These are phyloP conservation scores for Dalbergia cochinchinensis DNA, from an alignment of 306 rosid genomes.

Conservation along the genomic window DNA sequence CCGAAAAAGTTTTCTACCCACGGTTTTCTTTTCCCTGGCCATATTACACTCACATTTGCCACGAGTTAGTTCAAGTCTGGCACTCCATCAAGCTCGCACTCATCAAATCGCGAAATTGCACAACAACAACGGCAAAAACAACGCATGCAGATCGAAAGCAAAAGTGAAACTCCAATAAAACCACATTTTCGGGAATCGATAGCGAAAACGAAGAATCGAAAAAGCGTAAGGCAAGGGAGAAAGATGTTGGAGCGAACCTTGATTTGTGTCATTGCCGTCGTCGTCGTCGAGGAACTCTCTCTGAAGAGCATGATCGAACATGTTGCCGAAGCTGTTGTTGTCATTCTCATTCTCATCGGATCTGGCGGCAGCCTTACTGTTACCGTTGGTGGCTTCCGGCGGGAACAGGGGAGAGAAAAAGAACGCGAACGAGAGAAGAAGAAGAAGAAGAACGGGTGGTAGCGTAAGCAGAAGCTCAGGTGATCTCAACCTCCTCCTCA, in stretches of 20 bases:
- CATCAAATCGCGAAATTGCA: constrained; percentile 18
- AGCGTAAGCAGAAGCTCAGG: neutral
- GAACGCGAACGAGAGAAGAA: constrained; percentile 51
- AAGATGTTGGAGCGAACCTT: constrained; percentile 28
- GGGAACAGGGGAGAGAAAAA: constrained; percentile 50
- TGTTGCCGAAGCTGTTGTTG: constrained; percentile 68
- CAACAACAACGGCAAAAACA: neutral
- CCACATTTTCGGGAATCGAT: constrained; percentile 42
- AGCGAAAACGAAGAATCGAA: neutral
- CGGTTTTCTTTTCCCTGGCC: neutral
- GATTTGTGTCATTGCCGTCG: constrained; percentile 69
- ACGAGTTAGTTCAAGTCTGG: neutral
- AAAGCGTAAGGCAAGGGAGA: neutral
- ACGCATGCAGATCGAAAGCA: neutral
- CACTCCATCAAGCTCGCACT: neutral
- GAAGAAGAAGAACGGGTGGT: constrained; percentile 48
- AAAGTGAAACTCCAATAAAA: constrained; percentile 29
- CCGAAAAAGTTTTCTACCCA: no score
- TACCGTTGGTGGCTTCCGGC: constrained; percentile 50
- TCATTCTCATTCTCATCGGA: constrained; percentile 54
- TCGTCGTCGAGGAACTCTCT: constrained; percentile 63
- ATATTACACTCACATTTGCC: neutral
- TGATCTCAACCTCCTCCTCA: constrained; percentile 41
- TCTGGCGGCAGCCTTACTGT: constrained; percentile 63
- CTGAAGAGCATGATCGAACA: constrained; percentile 93